These are phyloP conservation scores for Paracorniculantispora psalliotae DNA, from an alignment of 2,329 filamentous ascomycete genomes.

Conservation along the genomic window DNA sequence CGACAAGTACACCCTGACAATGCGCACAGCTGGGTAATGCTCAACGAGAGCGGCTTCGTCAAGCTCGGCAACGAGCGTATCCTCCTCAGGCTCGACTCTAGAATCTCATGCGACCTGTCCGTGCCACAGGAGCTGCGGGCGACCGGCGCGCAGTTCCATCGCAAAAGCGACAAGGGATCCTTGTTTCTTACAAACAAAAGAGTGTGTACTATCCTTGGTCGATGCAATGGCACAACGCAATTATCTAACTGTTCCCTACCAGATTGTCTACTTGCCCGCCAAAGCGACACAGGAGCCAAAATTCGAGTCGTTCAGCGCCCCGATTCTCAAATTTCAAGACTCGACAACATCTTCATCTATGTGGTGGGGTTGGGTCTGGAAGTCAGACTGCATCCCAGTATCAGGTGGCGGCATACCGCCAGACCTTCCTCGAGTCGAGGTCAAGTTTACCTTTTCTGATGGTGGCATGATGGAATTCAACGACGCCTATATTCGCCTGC, in stretches of 20 bases:
- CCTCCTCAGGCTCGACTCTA: conserved; percentile 72
- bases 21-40: conserved; percentile 79
- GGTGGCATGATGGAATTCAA: conserved; percentile 94
- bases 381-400: conserved; percentile 72
- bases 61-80: conserved; percentile 79
- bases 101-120: conserved; percentile 71
- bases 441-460: conserved; percentile 88
- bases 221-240: background rate
- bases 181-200: conserved; percentile 81
- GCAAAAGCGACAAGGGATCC: conserved; percentile 69
- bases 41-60: conserved; percentile 73
- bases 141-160: conserved; percentile 57
- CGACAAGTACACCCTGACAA: conserved; percentile 47
- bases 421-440: conserved; percentile 65
- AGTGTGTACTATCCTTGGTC: conserved; percentile 44
- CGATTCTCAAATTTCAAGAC: conserved; percentile 82
- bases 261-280: conserved; percentile 85
- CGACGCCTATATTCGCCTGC: conserved; percentile 74
- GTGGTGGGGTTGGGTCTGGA: conserved; percentile 93
- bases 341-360: conserved; percentile 74
- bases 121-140: conserved; percentile 60
- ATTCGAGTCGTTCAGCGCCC: conserved; percentile 83
- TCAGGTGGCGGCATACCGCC: conserved; percentile 77
- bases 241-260: conserved; percentile 14
- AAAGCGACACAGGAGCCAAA: conserved; percentile 54